Evolutionary conservation across 306 rosid species (phyloP).

Genomic region (Quercus robur): DNA sequence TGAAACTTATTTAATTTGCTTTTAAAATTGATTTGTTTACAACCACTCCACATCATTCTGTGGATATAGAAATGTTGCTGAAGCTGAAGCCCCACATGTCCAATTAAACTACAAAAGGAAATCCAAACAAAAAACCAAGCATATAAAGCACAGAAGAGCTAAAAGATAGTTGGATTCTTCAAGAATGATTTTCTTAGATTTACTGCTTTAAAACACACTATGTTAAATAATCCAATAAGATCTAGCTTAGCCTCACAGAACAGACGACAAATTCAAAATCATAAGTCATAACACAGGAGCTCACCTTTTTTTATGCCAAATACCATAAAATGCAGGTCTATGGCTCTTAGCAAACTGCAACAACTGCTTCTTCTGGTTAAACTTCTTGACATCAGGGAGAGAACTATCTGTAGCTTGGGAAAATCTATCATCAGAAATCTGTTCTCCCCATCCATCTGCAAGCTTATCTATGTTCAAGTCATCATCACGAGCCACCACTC

Average conservation of each 20-base stretch:
- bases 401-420: slow-evolving; percentile 37
- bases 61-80: neutral
- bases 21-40: neutral
- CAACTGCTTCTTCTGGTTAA: slow-evolving; percentile 52
- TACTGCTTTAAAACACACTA: neutral
- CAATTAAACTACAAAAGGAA: neutral
- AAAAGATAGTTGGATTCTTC: neutral
- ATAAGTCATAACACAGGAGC: slow-evolving; percentile 11
- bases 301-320: slow-evolving; percentile 78
- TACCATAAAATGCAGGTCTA: slow-evolving; percentile 92
- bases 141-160: neutral
- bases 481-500: slow-evolving; percentile 44
- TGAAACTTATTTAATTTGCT: neutral
- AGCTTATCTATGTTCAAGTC: slow-evolving; percentile 49
- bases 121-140: neutral
- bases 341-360: slow-evolving; percentile 82
- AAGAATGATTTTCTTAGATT: neutral
- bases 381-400: slow-evolving; percentile 36
- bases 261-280: slow-evolving; percentile 1
- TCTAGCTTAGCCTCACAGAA: neutral
- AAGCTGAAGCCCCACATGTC: neutral
- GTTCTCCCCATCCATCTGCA: slow-evolving; percentile 53
- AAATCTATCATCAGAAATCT: slow-evolving; percentile 34
- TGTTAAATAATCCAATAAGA: neutral
- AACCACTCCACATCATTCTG: neutral